Base-by-base conservation (phyloP, 2,329 filamentous ascomycete genomes). In the Aureobasidium sp. region DNA sequence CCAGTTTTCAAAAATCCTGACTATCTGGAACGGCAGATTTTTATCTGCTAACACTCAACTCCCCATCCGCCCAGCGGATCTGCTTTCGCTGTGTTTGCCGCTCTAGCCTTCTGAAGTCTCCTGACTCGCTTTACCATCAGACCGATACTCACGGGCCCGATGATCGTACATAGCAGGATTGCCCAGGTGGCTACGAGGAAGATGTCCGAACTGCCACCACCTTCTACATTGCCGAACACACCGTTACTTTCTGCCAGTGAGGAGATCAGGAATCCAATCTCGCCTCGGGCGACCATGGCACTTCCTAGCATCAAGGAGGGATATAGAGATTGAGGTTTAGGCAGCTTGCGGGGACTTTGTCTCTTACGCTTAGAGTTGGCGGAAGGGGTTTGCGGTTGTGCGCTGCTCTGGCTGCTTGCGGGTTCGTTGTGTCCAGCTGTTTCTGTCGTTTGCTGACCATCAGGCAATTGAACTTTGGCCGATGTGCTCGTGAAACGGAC, bases 261-360 rank as follows among this genome's bases (percentile, higher is more conserved):
- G 0, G 86, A 85, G 64, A 94, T 90, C 47, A 93, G 72, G 64
- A 91, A 91, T 0, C 89, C 88, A 37, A 93, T 90, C 70, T 94
- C 89, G 0, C 89, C 89, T n/a, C 89, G 80, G 0, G 89, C 84
- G 0, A 88, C 66, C 89, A 93, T 93, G 2, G 84, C 84, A 20
- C 82, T 77, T 0, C 86, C 86, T 0, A 92, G 74, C 2, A 92
- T 84, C 0, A 81, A 78, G 0, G 85, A 81, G 0, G 88, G 87
- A 64, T 90, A 87, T 0, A 89, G 74, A 0, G 87, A 90, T 3
- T 81, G 72, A 0, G 60, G 59, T 37, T 57, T 62, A 12, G 61
- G 45, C 8, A 55, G 31, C 14, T 56, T 62, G 15, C 47, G 48
- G 22, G 48, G 36, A 2, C 42, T 4, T 36, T 22, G 53, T 12